Base-by-base conservation (phyloP, 2,329 filamentous ascomycete species). In the Sporothrix brasiliensis region DNA sequence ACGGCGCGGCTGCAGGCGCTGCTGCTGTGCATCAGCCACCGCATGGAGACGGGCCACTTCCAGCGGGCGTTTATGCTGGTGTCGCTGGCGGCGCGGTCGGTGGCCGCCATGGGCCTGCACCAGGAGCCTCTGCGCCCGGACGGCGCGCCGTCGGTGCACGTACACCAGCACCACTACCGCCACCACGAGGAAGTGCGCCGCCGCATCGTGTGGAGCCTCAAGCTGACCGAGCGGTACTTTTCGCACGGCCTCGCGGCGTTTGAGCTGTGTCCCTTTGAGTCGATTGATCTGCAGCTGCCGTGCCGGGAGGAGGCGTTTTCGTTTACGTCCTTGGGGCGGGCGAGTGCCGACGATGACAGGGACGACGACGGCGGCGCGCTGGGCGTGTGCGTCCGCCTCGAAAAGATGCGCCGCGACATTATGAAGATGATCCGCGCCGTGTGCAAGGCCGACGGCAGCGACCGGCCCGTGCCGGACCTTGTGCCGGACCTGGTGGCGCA, bases 371-470 rank as follows among this genome's bases (percentile, higher is more conserved):
- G 52, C 7, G 52, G 52, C 9, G 52, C 52, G 9, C 14, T 24
- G 2, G 16, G 13, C 13, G 24, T 53, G 7, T 53, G 52, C n/a
- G 52, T 53, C 7, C 21, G 52, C 52, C 52, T 53, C 16, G 52
- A 53, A 5, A 9, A 11, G n/a, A n/a, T 53, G 7, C 52, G 52
- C 52, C 52, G 52, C n/a, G 21, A 53, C 52, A 53, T 53, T 14
- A 53, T 53, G 52, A 53, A 53, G 52, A 53, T 53, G 52, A 53
- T 13, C 52, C 52, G 52, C n/a, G 52, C 52, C n/a, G 52, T 53
- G 9, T 24, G 1, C 34, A 34, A 34, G 1, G 34, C 34, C 34
- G 34, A 5, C 34, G 34, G 34, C 34, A 5, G 34, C 34, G 34
- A 34, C 34, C 34, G 34, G 7, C 52, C n/a, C 52, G 7, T 24